Percentiles rank a stretch among this genome's conserved stretches.
phyloP scores from a whole-genome alignment of 2,329 filamentous ascomycete species.

The Clonostachys chloroleuca region DNA sequence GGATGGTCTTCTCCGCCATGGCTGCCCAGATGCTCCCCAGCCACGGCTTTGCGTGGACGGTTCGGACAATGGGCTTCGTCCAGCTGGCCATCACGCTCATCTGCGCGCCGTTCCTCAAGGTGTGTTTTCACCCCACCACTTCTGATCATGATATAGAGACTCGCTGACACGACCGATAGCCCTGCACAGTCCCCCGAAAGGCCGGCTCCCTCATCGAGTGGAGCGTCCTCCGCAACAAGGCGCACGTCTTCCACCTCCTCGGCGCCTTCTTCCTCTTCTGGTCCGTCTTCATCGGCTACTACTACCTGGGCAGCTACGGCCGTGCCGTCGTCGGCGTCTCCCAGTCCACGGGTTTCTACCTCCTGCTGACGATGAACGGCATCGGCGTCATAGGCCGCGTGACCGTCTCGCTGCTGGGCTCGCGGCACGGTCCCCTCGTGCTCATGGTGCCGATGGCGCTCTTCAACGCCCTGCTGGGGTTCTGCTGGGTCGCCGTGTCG shows the following conservation, averaged over 20 bases:
- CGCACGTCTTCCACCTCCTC: constrained; percentile 24
- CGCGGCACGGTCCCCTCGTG: constrained; percentile 47
- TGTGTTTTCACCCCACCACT: no score
- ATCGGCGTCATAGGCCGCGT: constrained; percentile 54
- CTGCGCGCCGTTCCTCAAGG: constrained; percentile 10
- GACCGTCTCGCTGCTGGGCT: constrained; percentile 53
- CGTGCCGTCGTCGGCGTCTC: constrained; percentile 24
- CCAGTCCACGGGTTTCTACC: constrained; percentile 48
- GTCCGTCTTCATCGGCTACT: constrained; percentile 36
- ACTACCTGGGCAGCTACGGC: constrained; percentile 43
- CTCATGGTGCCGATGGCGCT: constrained; percentile 44
- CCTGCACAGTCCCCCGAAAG: constrained; percentile 32
- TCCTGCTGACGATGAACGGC: constrained; percentile 63
- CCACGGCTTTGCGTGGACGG: not conserved
- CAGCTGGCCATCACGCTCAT: constrained; percentile 26
- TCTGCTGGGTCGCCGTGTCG: constrained; percentile 55
- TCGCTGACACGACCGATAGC: constrained; percentile 17
- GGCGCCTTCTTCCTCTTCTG: constrained; percentile 27
- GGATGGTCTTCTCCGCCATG: not conserved
- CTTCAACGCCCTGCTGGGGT: constrained; percentile 34
- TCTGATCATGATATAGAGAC: no score
- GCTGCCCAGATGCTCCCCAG: not conserved
- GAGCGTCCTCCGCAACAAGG: constrained; percentile 32
- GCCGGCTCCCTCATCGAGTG: constrained; percentile 35
- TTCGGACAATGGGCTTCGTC: not conserved